phyloP scores from a whole-genome alignment of 495 filamentous ascomycete genomes.

The Parmelia sp. region DNA sequence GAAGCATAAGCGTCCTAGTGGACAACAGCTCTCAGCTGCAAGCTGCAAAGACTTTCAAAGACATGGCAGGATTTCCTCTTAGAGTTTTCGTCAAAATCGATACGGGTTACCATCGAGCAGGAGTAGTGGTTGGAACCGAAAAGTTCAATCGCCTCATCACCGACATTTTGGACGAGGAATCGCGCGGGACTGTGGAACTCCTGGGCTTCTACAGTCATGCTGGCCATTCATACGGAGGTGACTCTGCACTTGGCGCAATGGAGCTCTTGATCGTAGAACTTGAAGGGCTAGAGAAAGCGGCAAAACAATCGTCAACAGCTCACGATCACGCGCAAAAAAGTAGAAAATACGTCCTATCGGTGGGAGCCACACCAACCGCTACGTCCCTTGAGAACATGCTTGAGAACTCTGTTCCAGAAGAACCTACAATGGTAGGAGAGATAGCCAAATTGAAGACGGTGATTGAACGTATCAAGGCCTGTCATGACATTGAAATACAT shows the following conservation, averaged over 20 bases:
- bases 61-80: conserved; percentile 38
- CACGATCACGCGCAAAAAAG: conserved; percentile 23
- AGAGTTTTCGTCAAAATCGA: conserved; percentile 72
- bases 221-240: conserved; percentile 61
- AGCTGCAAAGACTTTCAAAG: conserved; percentile 36
- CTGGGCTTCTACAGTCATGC: conserved; percentile 74
- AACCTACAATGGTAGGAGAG: neutral
- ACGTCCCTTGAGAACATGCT: conserved; percentile 48
- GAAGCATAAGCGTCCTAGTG: conserved; percentile 59
- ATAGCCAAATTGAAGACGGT: conserved; percentile 7
- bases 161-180: conserved; percentile 40
- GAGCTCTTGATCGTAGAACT: conserved; percentile 56
- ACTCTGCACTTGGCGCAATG: conserved; percentile 49
- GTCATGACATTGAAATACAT: conserved; percentile 57
- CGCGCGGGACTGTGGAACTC: conserved; percentile 38
- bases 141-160: conserved; percentile 47
- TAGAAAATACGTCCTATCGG: conserved; percentile 51
- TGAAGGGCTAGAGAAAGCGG: conserved; percentile 46
- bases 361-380: conserved; percentile 78
- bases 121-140: conserved; percentile 48
- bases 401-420: neutral
- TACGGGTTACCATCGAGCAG: conserved; percentile 70
- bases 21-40: conserved; percentile 62
- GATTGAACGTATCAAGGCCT: conserved; percentile 21
- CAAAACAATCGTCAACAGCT: conserved; percentile 31